Conservation (phyloP, 164 flowering plant species). For the Cinnamomum chago region DNA sequence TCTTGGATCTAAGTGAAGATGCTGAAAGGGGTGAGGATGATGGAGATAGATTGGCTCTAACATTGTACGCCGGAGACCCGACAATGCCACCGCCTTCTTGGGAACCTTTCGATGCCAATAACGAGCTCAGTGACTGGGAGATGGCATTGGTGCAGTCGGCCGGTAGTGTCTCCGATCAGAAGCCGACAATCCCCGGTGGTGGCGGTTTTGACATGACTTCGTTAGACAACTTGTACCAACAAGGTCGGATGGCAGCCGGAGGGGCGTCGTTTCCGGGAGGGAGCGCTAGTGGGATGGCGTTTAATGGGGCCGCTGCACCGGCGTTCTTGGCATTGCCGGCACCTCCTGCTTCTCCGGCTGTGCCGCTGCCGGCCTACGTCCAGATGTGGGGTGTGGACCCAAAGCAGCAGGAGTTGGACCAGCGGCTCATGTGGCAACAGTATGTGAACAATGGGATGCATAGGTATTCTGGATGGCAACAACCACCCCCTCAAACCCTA, state of each 20-base stretch:
- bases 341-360: constrained; percentile 8
- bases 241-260: background rate
- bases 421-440: constrained; percentile 85
- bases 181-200: constrained; percentile 24
- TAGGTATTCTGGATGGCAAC: constrained; percentile 30
- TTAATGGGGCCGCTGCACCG: constrained; percentile 25
- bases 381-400: constrained; percentile 89
- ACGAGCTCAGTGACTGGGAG: constrained; percentile 68
- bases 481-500: background rate
- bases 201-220: constrained; percentile 37
- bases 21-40: constrained; percentile 34
- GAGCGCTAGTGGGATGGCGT: background rate
- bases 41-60: constrained; percentile 56
- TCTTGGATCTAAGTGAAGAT: constrained; percentile 45
- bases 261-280: constrained; percentile 56
- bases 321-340: constrained; percentile 44
- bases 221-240: constrained; percentile 62
- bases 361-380: constrained; percentile 76
- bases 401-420: constrained; percentile 58
- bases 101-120: constrained; percentile 40
- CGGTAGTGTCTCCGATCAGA: constrained; percentile 33
- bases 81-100: constrained; percentile 28
- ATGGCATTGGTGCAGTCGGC: constrained; percentile 43
- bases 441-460: constrained; percentile 71
- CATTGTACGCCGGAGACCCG: constrained; percentile 49